Conservation (phyloP, 2,329 filamentous ascomycete species). For the Colletotrichum aenigma region DNA sequence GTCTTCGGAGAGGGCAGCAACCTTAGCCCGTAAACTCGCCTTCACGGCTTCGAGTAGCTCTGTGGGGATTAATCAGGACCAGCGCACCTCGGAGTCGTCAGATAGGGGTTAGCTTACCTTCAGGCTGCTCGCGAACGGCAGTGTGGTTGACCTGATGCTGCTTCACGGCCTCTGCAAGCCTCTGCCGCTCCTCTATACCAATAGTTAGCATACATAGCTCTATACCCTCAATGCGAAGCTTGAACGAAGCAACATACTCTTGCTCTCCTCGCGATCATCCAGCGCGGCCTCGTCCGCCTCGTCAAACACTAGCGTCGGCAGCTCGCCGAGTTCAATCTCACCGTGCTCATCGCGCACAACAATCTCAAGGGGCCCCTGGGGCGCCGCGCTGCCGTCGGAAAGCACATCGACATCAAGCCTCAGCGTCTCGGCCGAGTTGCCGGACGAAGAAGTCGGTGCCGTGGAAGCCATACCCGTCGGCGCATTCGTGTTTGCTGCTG, state of each 20-base stretch:
- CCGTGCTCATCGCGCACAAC: conserved; percentile 67
- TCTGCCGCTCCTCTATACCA: conserved; percentile 60
- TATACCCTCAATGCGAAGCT: conserved; percentile 9
- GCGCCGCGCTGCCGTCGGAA: conserved; percentile 31
- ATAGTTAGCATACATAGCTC: conserved; percentile 25
- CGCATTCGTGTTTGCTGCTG: neutral
- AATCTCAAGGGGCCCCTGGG: conserved; percentile 49
- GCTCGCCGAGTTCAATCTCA: conserved; percentile 65
- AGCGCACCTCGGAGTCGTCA: neutral
- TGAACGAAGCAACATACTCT: conserved; percentile 44
- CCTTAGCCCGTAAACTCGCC: conserved; percentile 73
- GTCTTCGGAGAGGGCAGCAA: conserved; percentile 77
- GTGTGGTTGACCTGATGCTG: conserved; percentile 63
- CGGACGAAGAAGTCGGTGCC: conserved; percentile 16
- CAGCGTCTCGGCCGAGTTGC: conserved; percentile 49
- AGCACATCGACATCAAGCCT: conserved; percentile 51
- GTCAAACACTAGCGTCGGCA: conserved; percentile 56
- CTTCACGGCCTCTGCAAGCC: conserved; percentile 64
- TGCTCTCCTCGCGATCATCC: conserved; percentile 62
- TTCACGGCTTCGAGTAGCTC: conserved; percentile 74
- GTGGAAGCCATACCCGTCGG: conserved; percentile 20
- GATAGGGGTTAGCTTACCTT: conserved; percentile 7
- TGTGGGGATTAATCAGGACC: conserved; percentile 31
- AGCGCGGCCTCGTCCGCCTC: conserved; percentile 59
- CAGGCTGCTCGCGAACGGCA: conserved; percentile 64